phyloP scores from a whole-genome alignment of 306 rosid genomes.

The Geum urbanum region DNA sequence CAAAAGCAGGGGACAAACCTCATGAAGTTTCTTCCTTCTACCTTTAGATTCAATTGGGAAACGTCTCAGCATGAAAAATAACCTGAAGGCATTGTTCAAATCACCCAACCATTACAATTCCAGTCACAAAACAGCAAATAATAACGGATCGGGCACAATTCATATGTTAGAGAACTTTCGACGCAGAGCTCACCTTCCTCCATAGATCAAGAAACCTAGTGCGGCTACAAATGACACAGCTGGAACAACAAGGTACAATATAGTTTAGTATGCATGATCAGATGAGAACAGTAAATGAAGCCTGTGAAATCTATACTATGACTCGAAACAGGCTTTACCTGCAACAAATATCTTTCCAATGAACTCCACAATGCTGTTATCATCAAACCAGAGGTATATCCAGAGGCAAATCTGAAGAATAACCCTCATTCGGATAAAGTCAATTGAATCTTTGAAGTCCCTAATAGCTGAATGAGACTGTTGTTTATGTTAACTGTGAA shows the following conservation, averaged over 20 bases:
- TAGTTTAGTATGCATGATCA: conserved; percentile 11
- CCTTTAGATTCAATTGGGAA: conserved; percentile 98
- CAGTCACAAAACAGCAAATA: conserved; percentile 14
- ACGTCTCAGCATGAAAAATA: conserved; percentile 94
- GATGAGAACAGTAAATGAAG: conserved; percentile 7
- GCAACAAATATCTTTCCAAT: conserved; percentile 78
- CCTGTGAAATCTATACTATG: conserved; percentile 15
- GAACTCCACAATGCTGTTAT: conserved; percentile 50
- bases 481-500: not conserved
- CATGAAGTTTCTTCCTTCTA: conserved; percentile 94
- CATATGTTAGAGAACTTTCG: conserved; percentile 18
- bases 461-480: not conserved
- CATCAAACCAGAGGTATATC: conserved; percentile 76
- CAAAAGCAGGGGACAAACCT: conserved; percentile 54
- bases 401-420: conserved; percentile 74
- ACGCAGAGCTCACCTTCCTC: conserved; percentile 78
- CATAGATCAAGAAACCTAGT: conserved; percentile 82
- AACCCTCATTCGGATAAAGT: conserved; percentile 10
- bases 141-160: conserved; percentile 16
- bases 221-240: conserved; percentile 87
- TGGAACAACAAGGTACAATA: conserved; percentile 22
- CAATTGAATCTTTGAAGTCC: not conserved
- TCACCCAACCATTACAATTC: conserved; percentile 12
- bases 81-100: conserved; percentile 37
- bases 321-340: conserved; percentile 50